These are phyloP conservation scores for Phytophthora sp. DNA, from an alignment of 352 stramenopile species.

Conservation along the genomic window DNA sequence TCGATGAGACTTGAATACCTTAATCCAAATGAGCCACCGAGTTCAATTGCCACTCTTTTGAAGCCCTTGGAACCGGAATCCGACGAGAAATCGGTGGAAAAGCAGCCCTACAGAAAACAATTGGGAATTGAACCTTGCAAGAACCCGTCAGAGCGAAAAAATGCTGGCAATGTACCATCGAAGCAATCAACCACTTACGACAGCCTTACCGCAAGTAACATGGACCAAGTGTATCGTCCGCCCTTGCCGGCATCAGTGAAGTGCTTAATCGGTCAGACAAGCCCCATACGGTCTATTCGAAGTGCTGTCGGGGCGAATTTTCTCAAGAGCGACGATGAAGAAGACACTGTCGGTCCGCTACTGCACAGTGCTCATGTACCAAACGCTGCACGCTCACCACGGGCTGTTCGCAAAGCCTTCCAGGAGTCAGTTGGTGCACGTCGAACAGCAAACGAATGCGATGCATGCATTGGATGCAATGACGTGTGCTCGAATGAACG, in stretches of 20 bases:
- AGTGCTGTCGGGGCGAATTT: conserved; percentile 12
- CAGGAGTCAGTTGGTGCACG: conserved; percentile 32
- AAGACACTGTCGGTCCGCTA: conserved; percentile 16
- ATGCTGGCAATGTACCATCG: background rate
- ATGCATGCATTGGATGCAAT: conserved; percentile 84
- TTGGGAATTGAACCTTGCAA: background rate
- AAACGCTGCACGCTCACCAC: conserved; percentile 21
- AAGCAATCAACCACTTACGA: conserved; percentile 17
- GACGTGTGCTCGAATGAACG: conserved; percentile 66
- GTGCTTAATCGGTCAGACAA: conserved; percentile 18
- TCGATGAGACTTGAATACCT: conserved; percentile 51
- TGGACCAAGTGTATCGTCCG: conserved; percentile 17
- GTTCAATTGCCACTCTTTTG: conserved; percentile 23
- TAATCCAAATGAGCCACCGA: conserved; percentile 40
- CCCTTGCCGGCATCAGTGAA: conserved; percentile 23
- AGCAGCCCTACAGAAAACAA: conserved; percentile 5
- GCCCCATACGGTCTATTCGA: conserved; percentile 12
- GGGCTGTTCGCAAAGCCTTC: conserved; percentile 22
- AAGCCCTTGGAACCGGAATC: conserved; percentile 6
- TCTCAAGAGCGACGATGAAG: conserved; percentile 24
- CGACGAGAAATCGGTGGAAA: conserved; percentile 3
- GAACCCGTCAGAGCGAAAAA: background rate
- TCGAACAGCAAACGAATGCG: conserved; percentile 52
- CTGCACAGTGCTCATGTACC: conserved; percentile 21
- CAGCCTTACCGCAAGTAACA: conserved; percentile 9